A percentile compares a stretch with the other conserved stretches of the same genome.
These are phyloP conservation scores for Lecanoromycetidae sp. DNA, from an alignment of 2,329 filamentous ascomycete genomes.

Conservation along the genomic window DNA sequence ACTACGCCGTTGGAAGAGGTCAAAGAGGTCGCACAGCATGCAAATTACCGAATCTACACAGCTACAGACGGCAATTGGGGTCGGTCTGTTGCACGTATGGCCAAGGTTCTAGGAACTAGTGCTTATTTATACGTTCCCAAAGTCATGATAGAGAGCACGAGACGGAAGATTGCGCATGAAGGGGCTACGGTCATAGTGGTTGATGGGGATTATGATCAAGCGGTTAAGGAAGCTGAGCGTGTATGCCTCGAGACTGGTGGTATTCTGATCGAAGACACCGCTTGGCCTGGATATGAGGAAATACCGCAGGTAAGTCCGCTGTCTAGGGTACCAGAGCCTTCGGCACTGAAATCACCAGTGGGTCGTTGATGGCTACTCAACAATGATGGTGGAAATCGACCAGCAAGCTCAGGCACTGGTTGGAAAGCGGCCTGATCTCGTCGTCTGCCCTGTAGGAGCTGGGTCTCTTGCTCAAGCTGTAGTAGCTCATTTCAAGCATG, in stretches of 20 bases:
- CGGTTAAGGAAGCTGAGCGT: slow-evolving; percentile 39
- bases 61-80: slow-evolving; percentile 71
- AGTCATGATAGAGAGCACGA: slow-evolving; percentile 44
- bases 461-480: slow-evolving; percentile 63
- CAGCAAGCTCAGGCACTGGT: slow-evolving; percentile 40
- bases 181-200: slow-evolving; percentile 48
- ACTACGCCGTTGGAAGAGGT: slow-evolving; percentile 36
- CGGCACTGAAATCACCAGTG: slow-evolving; percentile 33
- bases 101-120: slow-evolving; percentile 42
- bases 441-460: slow-evolving; percentile 58
- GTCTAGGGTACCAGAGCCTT: too few species aligned
- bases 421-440: slow-evolving; percentile 33
- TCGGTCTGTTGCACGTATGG: slow-evolving; percentile 59
- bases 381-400: slow-evolving; percentile 58
- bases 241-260: slow-evolving; percentile 27
- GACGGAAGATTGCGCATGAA: slow-evolving; percentile 46
- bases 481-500: slow-evolving; percentile 48
- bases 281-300: slow-evolving; percentile 53
- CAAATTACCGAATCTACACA: slow-evolving; percentile 41
- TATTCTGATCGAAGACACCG: slow-evolving; percentile 57
- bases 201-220: slow-evolving; percentile 51
- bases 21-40: slow-evolving; percentile 23
- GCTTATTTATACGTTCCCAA: slow-evolving; percentile 52
- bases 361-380: slow-evolving; percentile 67
- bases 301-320: slow-evolving; percentile 42